Base-by-base conservation (phyloP, 2,329 filamentous ascomycete genomes). In the Aspergillus quadrilineatus region DNA sequence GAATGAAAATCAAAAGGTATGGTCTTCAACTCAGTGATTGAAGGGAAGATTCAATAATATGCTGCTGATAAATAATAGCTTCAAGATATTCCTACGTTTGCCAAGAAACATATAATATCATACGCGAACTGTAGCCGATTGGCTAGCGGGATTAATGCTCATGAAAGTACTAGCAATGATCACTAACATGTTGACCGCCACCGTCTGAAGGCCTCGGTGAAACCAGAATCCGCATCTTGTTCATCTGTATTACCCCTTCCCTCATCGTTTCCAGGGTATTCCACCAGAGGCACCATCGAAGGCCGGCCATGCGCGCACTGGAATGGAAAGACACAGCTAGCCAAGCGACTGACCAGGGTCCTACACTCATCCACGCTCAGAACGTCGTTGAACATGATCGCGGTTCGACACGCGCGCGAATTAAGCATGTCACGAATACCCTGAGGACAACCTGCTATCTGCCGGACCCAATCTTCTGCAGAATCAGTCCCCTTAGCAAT, bases 381-480 rank as follows among this genome's bases (percentile, higher is more conserved):
- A 4, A 60, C 55, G 48, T 81, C 79, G 47, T 80, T 80, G 61
- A 81, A 81, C 79, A 81, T 81, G 60, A 81, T 76, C 12, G 79
- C 75, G 32, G 71, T 76, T 51, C 79, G 70, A 61, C 79, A 81
- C 8, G 79, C 76, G 7, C 79, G 76, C 22, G 78, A 80, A 53
- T 78, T 79, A 15, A 80, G 69, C 41, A 80, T 66, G 30, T 95
- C 89, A 4, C 95, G 65, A 10, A 97, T 85, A 0, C 88, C 87
- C 28, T 81, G 78, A 0, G 93, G 92, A 63, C 90, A 95, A 2
- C 80, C 80, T 30, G 85, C 82, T 41, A 96, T 84, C 5, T 77
- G 77, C 1, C 80, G 73, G 1, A 89, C 75, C 87, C 88, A 92
- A 10, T 30, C 55, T 14, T 46, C 30, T 47, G 12, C 53, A 54